Conservation (phyloP, 805 yeast genomes). For the Jamesozyma hellenica region DNA sequence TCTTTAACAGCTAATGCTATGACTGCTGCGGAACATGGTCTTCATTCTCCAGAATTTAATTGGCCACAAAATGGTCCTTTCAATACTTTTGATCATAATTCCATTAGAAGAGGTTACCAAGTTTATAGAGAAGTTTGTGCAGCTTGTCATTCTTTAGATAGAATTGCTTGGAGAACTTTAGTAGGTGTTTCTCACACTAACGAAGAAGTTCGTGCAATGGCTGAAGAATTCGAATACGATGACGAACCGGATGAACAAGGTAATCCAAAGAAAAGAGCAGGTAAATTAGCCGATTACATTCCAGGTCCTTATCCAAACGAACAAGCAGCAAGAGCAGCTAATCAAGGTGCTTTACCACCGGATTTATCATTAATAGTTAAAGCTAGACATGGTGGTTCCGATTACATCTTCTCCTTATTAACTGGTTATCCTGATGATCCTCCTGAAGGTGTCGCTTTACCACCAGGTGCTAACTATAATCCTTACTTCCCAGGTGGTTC, state of each 20-base stretch:
- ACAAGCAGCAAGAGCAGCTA: constrained; percentile 98
- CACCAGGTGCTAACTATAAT: constrained; percentile 94
- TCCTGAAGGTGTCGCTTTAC: constrained; percentile 91
- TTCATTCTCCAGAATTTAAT: constrained; percentile 84
- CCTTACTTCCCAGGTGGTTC: constrained; percentile 99
- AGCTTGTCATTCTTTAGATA: constrained; percentile 93
- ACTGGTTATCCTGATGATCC: constrained; percentile 99
- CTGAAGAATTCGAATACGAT: constrained; percentile 94
- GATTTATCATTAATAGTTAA: constrained; percentile 93
- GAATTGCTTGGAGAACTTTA: constrained; percentile 96
- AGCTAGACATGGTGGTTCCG: constrained; percentile 98
- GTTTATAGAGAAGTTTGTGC: constrained; percentile 99
- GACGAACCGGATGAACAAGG: constrained; percentile 99
- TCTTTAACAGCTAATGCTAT: constrained; percentile 83
- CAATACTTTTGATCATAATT: constrained; percentile 84
- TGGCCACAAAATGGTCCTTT: constrained; percentile 95
- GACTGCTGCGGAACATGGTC: constrained; percentile 98
- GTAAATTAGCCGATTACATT: constrained; percentile 90
- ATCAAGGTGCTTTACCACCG: constrained; percentile 98
- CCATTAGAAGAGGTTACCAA: constrained; percentile 97
- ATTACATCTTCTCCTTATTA: constrained; percentile 86
- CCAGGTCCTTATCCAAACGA: constrained; percentile 96
- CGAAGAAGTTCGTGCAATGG: constrained; percentile 82
- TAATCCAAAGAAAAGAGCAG: constrained; percentile 94
- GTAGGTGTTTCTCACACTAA: constrained; percentile 94